Evolutionary conservation across 1,284 basidiomycete species (phyloP), one percentile per base, ranked within the genome.

Genomic region (Sphagnurus paluster): DNA sequence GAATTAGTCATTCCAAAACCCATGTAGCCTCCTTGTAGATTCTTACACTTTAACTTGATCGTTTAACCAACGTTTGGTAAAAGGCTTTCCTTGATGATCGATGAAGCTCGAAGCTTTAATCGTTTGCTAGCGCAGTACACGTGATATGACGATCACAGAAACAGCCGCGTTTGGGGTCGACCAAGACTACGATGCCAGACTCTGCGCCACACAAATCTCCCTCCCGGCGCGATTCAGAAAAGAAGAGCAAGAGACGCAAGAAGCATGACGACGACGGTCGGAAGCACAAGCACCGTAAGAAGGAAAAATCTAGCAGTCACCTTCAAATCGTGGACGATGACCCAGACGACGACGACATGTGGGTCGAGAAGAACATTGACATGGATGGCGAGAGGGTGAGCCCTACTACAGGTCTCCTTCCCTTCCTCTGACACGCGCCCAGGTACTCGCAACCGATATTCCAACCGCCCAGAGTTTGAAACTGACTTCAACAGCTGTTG

Each of bases 361-460:
- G 92, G 91, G 78, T 88, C 4, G 90, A 93, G 68, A 92, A 91
- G 73, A 88, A 90, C 56, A 82, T 92, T 36, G 84, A 87, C 59
- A 81, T 84, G 68, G 84, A 84, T 36, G 82, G 85, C 13, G 82
- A 87, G 66, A 67, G 70, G 57, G 90, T 90, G 58, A 58, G 79
- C 71, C 7, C 13, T 20, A 10, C 2, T 16, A 11, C 8, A 39
- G 41, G 21, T 42, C 13, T 39, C 26, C 9, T 5, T 21, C 16
- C 32, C 17, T 39, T 34, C 35, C 32, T 35, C 39, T 50, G 26
- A 47, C 38, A 20, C 34, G 16, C 9, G 19, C 21, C n/a, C 53
- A 90, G 84, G 72, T 77, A 25, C 69, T 89, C 35, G 78, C 82
- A 28, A 76, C 80, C 32, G 73, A 81, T 49, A 93, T 95, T 46